Conservation (phyloP, 1,139 yeast genomes). For the Blastobotrys illinoisensis region DNA sequence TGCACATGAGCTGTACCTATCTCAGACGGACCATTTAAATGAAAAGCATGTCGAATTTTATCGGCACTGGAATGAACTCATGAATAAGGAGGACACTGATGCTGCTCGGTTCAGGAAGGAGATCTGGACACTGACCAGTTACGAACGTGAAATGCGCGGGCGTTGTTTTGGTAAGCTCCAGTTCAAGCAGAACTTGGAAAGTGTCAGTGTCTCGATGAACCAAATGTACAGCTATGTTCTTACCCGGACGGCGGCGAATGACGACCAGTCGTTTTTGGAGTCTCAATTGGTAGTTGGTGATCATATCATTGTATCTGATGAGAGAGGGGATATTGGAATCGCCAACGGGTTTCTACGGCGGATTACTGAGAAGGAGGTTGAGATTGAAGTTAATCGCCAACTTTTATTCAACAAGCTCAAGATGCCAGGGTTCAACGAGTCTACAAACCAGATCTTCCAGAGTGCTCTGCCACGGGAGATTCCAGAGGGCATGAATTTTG, state of each 20-base stretch:
- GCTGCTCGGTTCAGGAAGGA: slow-evolving; percentile 51
- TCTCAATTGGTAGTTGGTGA: slow-evolving; percentile 29
- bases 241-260: slow-evolving; percentile 4
- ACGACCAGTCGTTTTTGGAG: slow-evolving; percentile 8
- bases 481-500: not conserved
- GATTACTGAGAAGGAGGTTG: slow-evolving; percentile 36
- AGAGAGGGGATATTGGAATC: slow-evolving; percentile 68
- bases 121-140: slow-evolving; percentile 61
- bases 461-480: slow-evolving; percentile 38
- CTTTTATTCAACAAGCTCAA: slow-evolving; percentile 28
- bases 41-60: slow-evolving; percentile 49
- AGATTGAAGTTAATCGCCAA: slow-evolving; percentile 47
- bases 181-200: slow-evolving; percentile 13
- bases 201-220: slow-evolving; percentile 5
- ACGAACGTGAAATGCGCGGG: slow-evolving; percentile 58
- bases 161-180: slow-evolving; percentile 42
- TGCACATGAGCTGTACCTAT: slow-evolving; percentile 38
- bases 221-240: slow-evolving; percentile 8
- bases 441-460: slow-evolving; percentile 45
- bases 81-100: slow-evolving; percentile 71
- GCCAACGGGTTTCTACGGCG: slow-evolving; percentile 54
- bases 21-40: slow-evolving; percentile 48
- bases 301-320: slow-evolving; percentile 67
- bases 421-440: slow-evolving; percentile 39
- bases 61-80: slow-evolving; percentile 63